A percentile compares a stretch with the other conserved stretches of the same genome.
Evolutionary conservation across 2,329 filamentous ascomycete species (phyloP).

Genomic region (Niveomyces coronatus): DNA sequence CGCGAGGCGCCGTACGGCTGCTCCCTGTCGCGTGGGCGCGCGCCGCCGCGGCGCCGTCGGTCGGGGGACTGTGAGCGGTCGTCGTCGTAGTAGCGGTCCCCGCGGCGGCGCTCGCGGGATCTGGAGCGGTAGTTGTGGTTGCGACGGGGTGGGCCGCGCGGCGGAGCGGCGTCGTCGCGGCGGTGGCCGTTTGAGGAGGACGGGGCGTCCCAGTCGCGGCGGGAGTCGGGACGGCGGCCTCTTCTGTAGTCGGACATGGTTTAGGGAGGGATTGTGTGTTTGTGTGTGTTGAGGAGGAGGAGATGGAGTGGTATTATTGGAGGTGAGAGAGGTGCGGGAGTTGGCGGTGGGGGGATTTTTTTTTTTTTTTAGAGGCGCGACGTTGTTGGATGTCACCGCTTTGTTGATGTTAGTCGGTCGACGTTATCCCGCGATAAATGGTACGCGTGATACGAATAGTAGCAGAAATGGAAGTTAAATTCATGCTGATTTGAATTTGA

Average conservation of each 20-base stretch:
- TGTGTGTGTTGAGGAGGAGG: too few species aligned
- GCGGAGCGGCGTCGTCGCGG: conserved; percentile 21
- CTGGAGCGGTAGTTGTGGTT: conserved; percentile 26
- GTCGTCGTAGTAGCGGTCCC: conserved; percentile 18
- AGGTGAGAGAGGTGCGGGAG: too few species aligned
- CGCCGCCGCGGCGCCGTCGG: background rate
- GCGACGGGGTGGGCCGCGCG: conserved; percentile 16
- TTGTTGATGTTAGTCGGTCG: too few species aligned
- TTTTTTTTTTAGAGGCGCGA: too few species aligned
- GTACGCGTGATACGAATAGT: too few species aligned
- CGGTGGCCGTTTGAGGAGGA: too few species aligned
- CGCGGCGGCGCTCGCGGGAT: conserved; percentile 25
- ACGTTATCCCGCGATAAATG: too few species aligned
- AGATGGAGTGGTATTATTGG: too few species aligned
- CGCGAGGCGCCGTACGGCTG: conserved; percentile 23
- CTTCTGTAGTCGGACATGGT: conserved; percentile 25
- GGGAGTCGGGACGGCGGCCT: conserved; percentile 23
- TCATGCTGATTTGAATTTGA: too few species aligned
- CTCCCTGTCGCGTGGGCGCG: conserved; percentile 24
- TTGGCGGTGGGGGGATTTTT: too few species aligned
- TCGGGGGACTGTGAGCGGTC: conserved; percentile 21
- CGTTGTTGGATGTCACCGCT: too few species aligned
- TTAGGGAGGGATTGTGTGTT: background rate
- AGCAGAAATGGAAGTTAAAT: too few species aligned
- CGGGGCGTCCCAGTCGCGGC: conserved; percentile 50